Evolutionary conservation across 495 filamentous ascomycete species (phyloP).

Genomic region (Podospora pseudoanserina): DNA sequence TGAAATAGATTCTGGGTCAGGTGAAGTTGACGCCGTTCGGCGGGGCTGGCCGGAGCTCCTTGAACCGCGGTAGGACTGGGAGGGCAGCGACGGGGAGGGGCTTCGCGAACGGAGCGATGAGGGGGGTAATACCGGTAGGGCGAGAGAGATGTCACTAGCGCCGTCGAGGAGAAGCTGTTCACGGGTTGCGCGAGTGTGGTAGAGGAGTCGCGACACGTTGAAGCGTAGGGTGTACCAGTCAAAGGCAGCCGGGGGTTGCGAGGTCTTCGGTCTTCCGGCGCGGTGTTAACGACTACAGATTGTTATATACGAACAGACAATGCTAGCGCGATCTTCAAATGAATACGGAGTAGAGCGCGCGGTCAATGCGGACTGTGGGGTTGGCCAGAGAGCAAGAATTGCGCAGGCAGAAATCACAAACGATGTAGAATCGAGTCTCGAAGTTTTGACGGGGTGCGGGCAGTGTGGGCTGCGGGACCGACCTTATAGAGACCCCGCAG

Average conservation of each 20-base stretch:
- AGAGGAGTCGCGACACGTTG: not conserved
- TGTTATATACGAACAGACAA: not conserved
- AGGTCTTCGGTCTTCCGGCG: not conserved
- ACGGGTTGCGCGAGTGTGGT: not conserved
- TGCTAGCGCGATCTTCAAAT: not conserved
- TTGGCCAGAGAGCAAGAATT: not conserved
- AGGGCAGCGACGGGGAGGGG: not conserved
- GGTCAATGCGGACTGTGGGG: not conserved
- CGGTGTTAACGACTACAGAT: not conserved
- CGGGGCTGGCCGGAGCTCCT: not conserved
- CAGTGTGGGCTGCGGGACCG: not conserved
- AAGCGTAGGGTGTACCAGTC: not conserved
- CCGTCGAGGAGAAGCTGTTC: not conserved
- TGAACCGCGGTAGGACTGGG: not conserved
- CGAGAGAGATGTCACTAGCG: not conserved
- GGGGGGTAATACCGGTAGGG: not conserved
- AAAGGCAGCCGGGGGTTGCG: not conserved
- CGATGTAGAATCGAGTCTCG: not conserved
- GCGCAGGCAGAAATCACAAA: not conserved
- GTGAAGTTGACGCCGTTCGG: not conserved
- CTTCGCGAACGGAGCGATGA: not conserved
- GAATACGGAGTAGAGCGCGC: no score
- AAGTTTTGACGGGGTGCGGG: not conserved
- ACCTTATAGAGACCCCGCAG: constrained; percentile 8
- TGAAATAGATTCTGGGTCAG: not conserved